Evolutionary conservation across 192 early-diverging fungal species (phyloP).

Genomic region (Linnemannia zychae): DNA sequence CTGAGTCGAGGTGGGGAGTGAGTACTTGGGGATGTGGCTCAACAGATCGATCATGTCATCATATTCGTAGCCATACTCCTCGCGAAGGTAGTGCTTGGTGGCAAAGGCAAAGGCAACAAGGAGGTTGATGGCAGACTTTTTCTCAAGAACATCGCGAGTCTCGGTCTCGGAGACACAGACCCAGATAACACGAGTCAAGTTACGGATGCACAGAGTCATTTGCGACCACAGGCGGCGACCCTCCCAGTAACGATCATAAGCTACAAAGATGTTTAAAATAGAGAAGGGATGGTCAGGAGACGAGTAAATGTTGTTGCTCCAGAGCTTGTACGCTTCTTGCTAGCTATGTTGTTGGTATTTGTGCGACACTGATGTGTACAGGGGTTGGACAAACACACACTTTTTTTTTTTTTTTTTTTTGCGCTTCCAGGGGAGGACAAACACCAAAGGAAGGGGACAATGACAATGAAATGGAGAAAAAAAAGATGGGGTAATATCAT

Average conservation of each 20-base stretch:
- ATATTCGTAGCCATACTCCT: constrained; percentile 76
- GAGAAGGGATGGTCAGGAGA: not conserved
- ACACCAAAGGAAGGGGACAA: not conserved
- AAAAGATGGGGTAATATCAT: not conserved
- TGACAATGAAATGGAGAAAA: not conserved
- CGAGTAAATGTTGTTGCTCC: not conserved
- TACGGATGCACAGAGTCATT: constrained; percentile 77
- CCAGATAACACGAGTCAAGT: constrained; percentile 85
- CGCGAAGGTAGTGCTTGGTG: constrained; percentile 88
- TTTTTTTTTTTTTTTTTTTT: too few relatives aligned
- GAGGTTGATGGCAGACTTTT: constrained; percentile 79
- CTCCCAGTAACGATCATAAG: constrained; percentile 89
- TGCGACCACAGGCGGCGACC: constrained; percentile 87
- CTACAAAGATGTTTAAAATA: constrained; percentile 28
- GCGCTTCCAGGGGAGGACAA: not conserved
- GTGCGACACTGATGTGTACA: not conserved
- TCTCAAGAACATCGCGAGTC: constrained; percentile 73
- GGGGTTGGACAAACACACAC: not conserved
- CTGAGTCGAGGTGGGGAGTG: constrained; percentile 54
- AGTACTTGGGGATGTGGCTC: constrained; percentile 72
- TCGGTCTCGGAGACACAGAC: constrained; percentile 67
- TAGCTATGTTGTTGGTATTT: not conserved
- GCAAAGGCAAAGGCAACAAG: constrained; percentile 83
- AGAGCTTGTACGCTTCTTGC: not conserved
- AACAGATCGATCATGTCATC: constrained; percentile 79